Evolutionary conservation across 306 rosid species (phyloP).

Genomic region (Cucurbita ficifolia): DNA sequence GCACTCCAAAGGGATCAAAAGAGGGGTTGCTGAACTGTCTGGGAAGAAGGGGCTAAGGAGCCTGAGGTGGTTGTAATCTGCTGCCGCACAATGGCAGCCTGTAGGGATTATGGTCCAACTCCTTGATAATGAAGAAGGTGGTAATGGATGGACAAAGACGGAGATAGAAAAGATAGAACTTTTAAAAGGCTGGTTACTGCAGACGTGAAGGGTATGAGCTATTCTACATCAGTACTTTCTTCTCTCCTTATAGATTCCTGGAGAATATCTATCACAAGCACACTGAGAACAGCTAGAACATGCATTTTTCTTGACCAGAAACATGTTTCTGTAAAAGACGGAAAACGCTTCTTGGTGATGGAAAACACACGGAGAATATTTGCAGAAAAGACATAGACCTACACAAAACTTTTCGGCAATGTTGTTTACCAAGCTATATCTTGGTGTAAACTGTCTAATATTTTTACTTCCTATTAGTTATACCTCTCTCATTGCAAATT

Average conservation of each 20-base stretch:
- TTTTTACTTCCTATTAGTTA: too few species aligned
- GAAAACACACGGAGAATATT: too few species aligned
- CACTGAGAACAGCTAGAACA: not conserved
- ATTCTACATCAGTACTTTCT: not conserved
- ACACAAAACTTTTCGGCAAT: too few species aligned
- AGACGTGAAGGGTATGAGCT: not conserved
- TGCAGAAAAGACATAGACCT: too few species aligned
- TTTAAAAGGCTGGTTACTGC: not conserved
- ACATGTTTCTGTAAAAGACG: not conserved
- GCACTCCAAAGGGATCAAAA: conserved; percentile 1
- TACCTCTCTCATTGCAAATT: too few species aligned
- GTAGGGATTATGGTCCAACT: not conserved
- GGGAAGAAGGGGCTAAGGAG: not conserved
- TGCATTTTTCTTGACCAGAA: not conserved
- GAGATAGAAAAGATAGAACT: not conserved
- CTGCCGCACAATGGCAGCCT: not conserved
- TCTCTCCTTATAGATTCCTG: not conserved
- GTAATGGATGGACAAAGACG: not conserved
- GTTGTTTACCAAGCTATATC: too few species aligned
- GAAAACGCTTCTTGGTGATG: not conserved
- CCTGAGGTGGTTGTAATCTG: not conserved
- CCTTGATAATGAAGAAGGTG: not conserved
- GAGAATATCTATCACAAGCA: not conserved
- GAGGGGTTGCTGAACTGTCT: not conserved
- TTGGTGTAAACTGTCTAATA: too few species aligned